Base-by-base conservation (phyloP, 495 filamentous ascomycete genomes). In the Rhypophila decipiens region DNA sequence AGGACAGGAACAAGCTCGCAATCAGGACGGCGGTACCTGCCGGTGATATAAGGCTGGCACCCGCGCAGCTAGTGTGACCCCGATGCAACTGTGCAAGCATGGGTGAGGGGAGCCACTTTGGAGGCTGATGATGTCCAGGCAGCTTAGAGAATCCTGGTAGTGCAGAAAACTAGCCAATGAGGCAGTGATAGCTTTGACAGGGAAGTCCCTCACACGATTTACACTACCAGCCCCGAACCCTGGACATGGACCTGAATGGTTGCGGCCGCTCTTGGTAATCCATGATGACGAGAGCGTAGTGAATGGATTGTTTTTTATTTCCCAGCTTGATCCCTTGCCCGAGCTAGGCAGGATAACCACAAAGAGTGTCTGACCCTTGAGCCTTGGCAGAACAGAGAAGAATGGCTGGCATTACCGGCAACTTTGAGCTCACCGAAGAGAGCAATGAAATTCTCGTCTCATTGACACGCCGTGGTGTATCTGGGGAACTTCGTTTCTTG, bases 11-110 rank as follows among this genome's bases (percentile, higher is more conserved):
- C 27, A 37, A n/a, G 21, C 22, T 23, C 15, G 27, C 44, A 34
- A 39, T 43, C 27, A 27, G 36, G 45, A 13, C 46, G 38, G 53
- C 53, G 55, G 55, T 44, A 52, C 52, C 42, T 37, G 46, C 53
- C 49, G 49, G 45, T 51, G 47, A 61, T 64, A 64, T 64, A 64
- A 51, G 51, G 52, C 53, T 49, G 57, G 33, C 20, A 27, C 27
- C 27, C 27, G 27, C 27, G 27, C 13, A 31, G 7, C 27, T 31
- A 31, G 27, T 31, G 27, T 13, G 13, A 31, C 27, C 27, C 7
- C 7, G 13, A 13, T 31, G 27, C 27, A 31, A 31, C 7, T 31
- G 27, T 31, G 27, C 7, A 31, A 7, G 27, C n/a, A 31, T 38
- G 39, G 27, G 20, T 21, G 33, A 17, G 42, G 24, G 31, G 35